A percentile compares a stretch with the other conserved stretches of the same genome.
phyloP scores from a whole-genome alignment of 2,329 filamentous ascomycete species.

The Botrytis hyacinthi region DNA sequence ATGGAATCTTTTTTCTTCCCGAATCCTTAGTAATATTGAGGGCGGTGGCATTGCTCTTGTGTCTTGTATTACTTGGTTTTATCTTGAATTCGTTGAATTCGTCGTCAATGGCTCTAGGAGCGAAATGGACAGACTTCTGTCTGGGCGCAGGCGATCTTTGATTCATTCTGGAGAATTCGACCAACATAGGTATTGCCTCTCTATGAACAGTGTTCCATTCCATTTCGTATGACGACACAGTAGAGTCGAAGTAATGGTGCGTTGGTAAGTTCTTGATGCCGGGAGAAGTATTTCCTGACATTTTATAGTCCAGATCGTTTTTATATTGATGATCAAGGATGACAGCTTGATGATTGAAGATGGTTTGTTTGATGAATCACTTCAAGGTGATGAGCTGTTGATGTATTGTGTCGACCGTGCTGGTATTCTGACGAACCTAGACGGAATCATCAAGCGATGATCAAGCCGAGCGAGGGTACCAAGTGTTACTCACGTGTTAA shows the following conservation, averaged over 20 bases:
- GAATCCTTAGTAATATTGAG: neutral
- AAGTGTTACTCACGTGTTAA: conserved; percentile 32
- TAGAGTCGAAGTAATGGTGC: neutral
- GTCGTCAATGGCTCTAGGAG: conserved; percentile 25
- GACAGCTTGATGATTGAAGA: conserved; percentile 10
- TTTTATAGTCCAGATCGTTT: neutral
- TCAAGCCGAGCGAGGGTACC: conserved; percentile 37
- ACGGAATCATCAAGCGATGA: conserved; percentile 31
- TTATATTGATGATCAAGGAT: neutral
- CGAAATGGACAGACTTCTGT: conserved; percentile 25
- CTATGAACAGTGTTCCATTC: neutral
- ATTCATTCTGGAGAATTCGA: neutral
- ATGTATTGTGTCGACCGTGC: conserved; percentile 27
- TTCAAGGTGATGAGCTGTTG: conserved; percentile 27
- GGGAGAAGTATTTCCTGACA: conserved; percentile 11
- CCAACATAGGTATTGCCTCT: neutral
- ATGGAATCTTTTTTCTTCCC: neutral
- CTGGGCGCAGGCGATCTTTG: neutral
- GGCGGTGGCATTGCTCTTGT: neutral
- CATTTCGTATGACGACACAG: neutral
- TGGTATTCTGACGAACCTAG: conserved; percentile 27
- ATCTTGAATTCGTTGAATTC: conserved; percentile 12
- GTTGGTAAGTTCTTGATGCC: conserved; percentile 11
- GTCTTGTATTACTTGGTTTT: neutral
- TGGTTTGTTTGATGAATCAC: conserved; percentile 30